These are phyloP conservation scores for Spathaspora boniae DNA, from an alignment of 805 yeast genomes.

Conservation along the genomic window DNA sequence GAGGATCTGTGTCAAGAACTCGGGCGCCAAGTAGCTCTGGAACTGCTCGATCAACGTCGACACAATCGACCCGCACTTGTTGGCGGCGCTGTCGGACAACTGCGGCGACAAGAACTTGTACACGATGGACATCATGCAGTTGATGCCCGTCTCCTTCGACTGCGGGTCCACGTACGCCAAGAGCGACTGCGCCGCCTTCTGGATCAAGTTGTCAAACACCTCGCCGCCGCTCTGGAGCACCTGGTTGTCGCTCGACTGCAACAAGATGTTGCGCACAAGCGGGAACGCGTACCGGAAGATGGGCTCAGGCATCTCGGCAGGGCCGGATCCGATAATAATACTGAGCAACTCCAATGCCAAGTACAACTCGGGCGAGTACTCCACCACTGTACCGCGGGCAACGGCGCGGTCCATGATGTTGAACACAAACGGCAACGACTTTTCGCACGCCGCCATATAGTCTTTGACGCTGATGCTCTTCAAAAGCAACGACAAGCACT, in stretches of 20 bases:
- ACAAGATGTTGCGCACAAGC: constrained; percentile 34
- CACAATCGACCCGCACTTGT: constrained; percentile 69
- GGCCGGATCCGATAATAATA: constrained; percentile 40
- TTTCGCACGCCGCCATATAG: constrained; percentile 47
- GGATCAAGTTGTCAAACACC: constrained; percentile 59
- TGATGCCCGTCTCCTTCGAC: constrained; percentile 42
- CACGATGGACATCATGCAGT: constrained; percentile 58
- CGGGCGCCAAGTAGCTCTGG: constrained; percentile 32
- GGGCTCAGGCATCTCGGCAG: constrained; percentile 30
- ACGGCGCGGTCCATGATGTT: constrained; percentile 30
- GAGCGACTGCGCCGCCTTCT: constrained; percentile 34
- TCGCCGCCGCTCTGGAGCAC: constrained; percentile 76
- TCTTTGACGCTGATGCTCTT: constrained; percentile 39
- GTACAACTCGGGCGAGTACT: constrained; percentile 59
- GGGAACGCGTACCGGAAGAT: constrained; percentile 46
- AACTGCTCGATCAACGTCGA: constrained; percentile 55
- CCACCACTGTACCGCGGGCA: constrained; percentile 23
- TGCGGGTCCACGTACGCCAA: constrained; percentile 27
- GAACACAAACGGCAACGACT: constrained; percentile 49
- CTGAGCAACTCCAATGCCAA: constrained; percentile 57
- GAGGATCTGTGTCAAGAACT: constrained; percentile 54
- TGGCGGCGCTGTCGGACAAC: constrained; percentile 76
- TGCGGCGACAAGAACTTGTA: constrained; percentile 68
- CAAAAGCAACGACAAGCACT: constrained; percentile 63
- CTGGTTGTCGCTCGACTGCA: constrained; percentile 64